Conservation (phyloP, 257 asterid genomes). For the Dorcoceras hygrometricum region DNA sequence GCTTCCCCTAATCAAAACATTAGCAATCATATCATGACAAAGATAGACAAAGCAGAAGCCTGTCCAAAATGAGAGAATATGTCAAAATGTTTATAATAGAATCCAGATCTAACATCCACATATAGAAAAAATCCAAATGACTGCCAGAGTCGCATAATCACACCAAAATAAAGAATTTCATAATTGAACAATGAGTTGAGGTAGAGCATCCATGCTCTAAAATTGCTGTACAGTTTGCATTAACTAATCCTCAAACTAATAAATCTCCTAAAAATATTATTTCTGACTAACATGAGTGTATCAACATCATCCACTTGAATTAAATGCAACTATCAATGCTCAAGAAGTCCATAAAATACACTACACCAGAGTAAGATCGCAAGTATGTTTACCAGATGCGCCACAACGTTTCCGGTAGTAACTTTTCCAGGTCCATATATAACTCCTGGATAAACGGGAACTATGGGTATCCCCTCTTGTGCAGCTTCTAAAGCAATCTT, state of each 20-base stretch:
- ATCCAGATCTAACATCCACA: not conserved
- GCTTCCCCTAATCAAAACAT: not conserved
- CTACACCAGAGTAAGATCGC: constrained; percentile 21
- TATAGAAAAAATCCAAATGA: not conserved
- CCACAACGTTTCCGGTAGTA: constrained; percentile 72
- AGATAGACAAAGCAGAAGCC: constrained; percentile 1
- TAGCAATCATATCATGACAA: constrained; percentile 11
- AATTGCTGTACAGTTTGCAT: too few relatives aligned
- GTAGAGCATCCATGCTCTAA: not conserved
- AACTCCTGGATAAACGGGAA: constrained; percentile 92
- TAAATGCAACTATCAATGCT: not conserved
- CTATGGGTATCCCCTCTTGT: constrained; percentile 66
- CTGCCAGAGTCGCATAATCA: not conserved
- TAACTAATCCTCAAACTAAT: not conserved
- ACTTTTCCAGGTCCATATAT: constrained; percentile 88
- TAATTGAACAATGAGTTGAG: not conserved
- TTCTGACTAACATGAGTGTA: not conserved
- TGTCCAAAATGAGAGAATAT: not conserved
- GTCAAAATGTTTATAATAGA: not conserved
- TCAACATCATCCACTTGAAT: not conserved
- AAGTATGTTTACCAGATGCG: constrained; percentile 54
- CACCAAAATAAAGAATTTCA: not conserved
- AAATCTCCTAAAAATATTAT: not conserved
- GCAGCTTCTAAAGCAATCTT: constrained; percentile 81
- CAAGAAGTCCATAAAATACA: constrained; percentile 14